Percentiles rank a stretch among this genome's conserved stretches.
Evolutionary conservation across 768 basidiomycete genomes (phyloP).

Genomic region (Thelephora ganbajun): DNA sequence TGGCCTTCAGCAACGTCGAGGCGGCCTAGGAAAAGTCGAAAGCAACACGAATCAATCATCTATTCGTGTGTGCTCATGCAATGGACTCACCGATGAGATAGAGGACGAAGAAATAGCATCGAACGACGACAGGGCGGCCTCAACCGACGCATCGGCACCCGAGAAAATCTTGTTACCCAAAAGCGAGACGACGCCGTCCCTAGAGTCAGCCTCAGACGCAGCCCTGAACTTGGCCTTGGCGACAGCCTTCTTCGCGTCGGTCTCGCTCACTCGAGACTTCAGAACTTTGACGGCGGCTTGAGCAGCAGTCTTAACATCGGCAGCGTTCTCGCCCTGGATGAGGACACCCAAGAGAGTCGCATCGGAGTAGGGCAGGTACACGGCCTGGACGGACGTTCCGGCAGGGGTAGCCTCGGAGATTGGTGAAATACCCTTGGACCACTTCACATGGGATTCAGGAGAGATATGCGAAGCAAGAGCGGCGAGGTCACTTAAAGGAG

Average conservation of each 20-base stretch:
- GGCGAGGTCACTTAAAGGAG: conserved; percentile 56
- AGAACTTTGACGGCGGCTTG: conserved; percentile 57
- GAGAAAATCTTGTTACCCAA: conserved; percentile 58
- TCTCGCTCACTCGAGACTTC: conserved; percentile 18
- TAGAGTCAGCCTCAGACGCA: conserved; percentile 53
- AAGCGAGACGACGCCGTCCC: conserved; percentile 48
- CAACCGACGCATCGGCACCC: conserved; percentile 40
- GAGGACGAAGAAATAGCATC: conserved; percentile 54
- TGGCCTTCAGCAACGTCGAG: conserved; percentile 49
- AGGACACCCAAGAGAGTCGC: conserved; percentile 78
- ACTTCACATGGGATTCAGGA: conserved; percentile 72
- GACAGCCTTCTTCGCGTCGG: conserved; percentile 63
- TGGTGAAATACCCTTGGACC: conserved; percentile 64
- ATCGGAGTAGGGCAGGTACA: conserved; percentile 85
- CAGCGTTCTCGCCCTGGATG: conserved; percentile 52
- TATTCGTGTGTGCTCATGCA: neutral
- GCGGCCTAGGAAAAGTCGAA: conserved; percentile 32
- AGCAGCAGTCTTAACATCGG: conserved; percentile 52
- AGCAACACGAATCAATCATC: neutral
- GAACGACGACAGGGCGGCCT: conserved; percentile 48
- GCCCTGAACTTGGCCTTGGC: conserved; percentile 82
- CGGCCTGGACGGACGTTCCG: conserved; percentile 51
- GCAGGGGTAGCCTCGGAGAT: conserved; percentile 45
- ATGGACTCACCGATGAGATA: conserved; percentile 51
- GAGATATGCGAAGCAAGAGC: conserved; percentile 74